Percentiles rank a stretch among this genome's conserved stretches.
phyloP scores from a whole-genome alignment of 352 stramenopile genomes.

The Pythium plurisporium region DNA sequence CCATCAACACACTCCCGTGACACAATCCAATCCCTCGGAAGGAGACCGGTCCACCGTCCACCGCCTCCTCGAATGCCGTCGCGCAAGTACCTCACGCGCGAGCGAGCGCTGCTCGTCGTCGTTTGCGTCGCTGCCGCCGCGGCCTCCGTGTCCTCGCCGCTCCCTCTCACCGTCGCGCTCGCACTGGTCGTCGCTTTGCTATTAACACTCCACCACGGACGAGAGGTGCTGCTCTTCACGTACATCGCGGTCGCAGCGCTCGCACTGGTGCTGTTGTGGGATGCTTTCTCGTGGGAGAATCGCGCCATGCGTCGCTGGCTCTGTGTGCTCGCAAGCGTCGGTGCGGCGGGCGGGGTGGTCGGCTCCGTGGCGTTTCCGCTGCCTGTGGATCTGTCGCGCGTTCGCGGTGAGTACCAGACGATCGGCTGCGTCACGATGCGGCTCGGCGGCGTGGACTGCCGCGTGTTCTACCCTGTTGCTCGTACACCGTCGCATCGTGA shows the following conservation, averaged over 20 bases:
- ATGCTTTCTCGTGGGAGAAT: too few relatives aligned
- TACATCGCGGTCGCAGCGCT: background rate
- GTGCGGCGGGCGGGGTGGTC: background rate
- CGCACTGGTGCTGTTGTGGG: background rate
- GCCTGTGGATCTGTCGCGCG: constrained; percentile 36
- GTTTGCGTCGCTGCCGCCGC: background rate
- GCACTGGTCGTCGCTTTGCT: background rate
- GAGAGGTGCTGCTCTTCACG: constrained; percentile 6
- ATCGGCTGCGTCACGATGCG: constrained; percentile 40
- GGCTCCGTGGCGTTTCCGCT: constrained; percentile 46
- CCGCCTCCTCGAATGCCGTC: too few relatives aligned
- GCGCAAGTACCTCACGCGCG: background rate
- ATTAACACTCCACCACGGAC: constrained; percentile 15
- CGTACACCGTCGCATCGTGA: background rate
- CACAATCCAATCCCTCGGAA: background rate
- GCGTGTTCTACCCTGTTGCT: constrained; percentile 59
- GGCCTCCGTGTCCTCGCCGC: too few relatives aligned
- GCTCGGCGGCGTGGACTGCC: constrained; percentile 50
- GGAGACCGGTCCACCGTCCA: too few relatives aligned
- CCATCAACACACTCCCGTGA: background rate
- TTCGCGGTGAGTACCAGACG: constrained; percentile 35
- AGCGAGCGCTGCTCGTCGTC: constrained; percentile 4
- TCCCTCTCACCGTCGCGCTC: background rate
- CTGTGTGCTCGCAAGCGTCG: background rate
- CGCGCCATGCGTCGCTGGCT: background rate